Conservation (phyloP, 306 rosid genomes). For the Boehmeria nivea region DNA sequence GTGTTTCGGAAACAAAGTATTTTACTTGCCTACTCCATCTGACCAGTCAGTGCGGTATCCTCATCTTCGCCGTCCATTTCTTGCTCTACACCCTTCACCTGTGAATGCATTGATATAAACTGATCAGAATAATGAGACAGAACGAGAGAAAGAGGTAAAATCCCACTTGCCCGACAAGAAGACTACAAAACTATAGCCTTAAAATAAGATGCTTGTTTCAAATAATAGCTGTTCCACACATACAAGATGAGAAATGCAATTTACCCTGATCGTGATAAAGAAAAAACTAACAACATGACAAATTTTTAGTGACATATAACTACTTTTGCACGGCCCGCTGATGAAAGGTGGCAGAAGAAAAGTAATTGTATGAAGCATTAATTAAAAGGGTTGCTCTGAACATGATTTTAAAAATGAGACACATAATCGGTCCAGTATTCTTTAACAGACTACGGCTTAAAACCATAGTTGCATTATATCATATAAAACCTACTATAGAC, state of each 20-base stretch:
- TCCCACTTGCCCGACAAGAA: too few species aligned
- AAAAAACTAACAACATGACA: too few species aligned
- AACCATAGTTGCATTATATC: background rate
- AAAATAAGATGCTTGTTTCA: background rate
- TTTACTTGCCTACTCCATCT: constrained; percentile 37
- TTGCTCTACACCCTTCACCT: constrained; percentile 93
- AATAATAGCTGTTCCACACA: background rate
- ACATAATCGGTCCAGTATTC: too few species aligned
- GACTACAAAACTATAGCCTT: background rate
- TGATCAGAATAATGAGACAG: background rate
- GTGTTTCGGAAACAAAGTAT: constrained; percentile 1
- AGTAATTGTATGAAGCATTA: too few species aligned
- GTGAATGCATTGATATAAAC: constrained; percentile 21
- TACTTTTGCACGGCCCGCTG: too few species aligned
- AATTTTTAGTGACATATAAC: too few species aligned
- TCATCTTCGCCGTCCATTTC: constrained; percentile 71
- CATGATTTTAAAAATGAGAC: too few species aligned
- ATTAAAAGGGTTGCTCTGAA: background rate
- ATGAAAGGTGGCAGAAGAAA: too few species aligned
- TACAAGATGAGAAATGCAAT: too few species aligned
- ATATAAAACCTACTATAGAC: background rate
- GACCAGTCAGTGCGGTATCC: constrained; percentile 46
- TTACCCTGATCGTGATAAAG: too few species aligned
- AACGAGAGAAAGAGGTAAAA: background rate
- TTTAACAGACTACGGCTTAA: too few species aligned